Evolutionary conservation across 305 asterid species (phyloP), one percentile per base, ranked within the genome.

Genomic region (Stenogyne calaminthoides): DNA sequence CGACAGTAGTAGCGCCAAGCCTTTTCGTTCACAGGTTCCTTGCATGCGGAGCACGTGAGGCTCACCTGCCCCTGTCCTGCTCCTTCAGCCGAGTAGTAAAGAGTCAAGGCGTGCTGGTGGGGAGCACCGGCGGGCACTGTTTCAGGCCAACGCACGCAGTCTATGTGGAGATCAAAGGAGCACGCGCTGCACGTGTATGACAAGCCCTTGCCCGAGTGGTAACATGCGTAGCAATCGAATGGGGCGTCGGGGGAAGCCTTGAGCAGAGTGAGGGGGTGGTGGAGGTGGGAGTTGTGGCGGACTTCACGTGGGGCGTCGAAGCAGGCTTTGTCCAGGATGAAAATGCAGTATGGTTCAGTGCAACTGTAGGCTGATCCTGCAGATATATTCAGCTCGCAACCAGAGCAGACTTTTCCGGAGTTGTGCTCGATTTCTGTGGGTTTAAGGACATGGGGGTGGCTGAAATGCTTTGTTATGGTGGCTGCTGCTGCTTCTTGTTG

Each of bases 201-300:
- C 7, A 87, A 84, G 4, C 78, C 85, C 70, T 78, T 80, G 4
- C 96, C 91, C 1, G 75, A 81, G 12, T 80, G 81, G 10, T 79
- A 76, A 46, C 96, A 88, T 1, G 96, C 95, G 39, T 86, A 87
- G 88, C 96, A 90, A 14, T 86, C 81, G 77, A 87, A 90, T 2
- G 86, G 29, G 32, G 60, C 46, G 78, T 90, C 85, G 0, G 91
- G 83, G 9, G 94, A 83, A 6, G 82, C 58, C 1, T 88, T 16
- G 7, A 85, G 81, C 10, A 90, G 82, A 22, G 60, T 85, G 6
- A 88, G 91, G 0, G 88, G 77, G 81, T 87, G 96, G 40, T 83
- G 78, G 16, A 84, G 92, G 81, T 90, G 96, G 40, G 89, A 86
- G 37, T 85, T 83, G 70, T 90, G 96, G 2, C 51, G 76, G 76